phyloP scores from a whole-genome alignment of 2,329 filamentous ascomycete species.

The Pseudogymnoascus sp. region DNA sequence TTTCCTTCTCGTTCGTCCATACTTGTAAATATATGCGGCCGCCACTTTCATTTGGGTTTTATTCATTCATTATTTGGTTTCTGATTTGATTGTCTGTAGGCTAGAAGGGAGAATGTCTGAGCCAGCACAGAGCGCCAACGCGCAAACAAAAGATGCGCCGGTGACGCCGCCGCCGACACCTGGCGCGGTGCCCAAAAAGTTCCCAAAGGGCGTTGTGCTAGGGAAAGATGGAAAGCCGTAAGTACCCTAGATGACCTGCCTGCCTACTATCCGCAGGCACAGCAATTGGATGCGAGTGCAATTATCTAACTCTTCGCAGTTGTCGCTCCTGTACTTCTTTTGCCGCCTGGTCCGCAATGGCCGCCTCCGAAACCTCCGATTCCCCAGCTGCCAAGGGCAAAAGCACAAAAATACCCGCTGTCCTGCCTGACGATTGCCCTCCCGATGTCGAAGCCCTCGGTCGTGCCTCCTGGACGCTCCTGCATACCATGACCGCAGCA shows the following conservation, averaged over 20 bases:
- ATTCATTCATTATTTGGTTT: background rate
- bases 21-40: background rate
- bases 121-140: conserved; percentile 22
- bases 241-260: conserved; percentile 27
- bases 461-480: conserved; percentile 82
- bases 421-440: conserved; percentile 63
- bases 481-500: conserved; percentile 81
- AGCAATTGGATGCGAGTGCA: conserved; percentile 9
- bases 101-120: background rate
- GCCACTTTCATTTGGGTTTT: background rate
- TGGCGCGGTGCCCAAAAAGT: conserved; percentile 32
- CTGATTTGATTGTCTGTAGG: background rate
- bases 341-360: conserved; percentile 31
- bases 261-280: background rate
- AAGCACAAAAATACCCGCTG: conserved; percentile 28
- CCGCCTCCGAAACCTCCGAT: conserved; percentile 43
- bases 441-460: conserved; percentile 84
- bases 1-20: conserved; percentile 1
- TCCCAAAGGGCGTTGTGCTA: conserved; percentile 65
- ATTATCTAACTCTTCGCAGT: conserved; percentile 35
- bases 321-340: conserved; percentile 63
- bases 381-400: conserved; percentile 26
- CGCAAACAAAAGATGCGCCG: conserved; percentile 19
- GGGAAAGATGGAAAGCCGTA: conserved; percentile 81
- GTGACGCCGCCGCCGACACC: conserved; percentile 17